Base-by-base conservation (phyloP, 116 monocot genomes). In the Cymodocea nodosa region DNA sequence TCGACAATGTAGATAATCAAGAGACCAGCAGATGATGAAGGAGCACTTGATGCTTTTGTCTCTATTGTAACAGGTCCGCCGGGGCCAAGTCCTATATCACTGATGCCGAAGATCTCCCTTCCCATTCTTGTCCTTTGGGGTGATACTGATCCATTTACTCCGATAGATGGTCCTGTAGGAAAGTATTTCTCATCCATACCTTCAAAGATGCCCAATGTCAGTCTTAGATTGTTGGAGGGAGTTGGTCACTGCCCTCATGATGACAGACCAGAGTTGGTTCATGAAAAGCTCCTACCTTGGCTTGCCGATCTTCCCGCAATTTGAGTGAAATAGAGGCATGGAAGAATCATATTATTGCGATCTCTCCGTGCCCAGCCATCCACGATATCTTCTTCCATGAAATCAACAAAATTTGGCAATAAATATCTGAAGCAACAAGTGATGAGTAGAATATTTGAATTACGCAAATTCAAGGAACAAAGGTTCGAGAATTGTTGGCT, bases 241-340 rank as follows among this genome's bases (percentile, higher is more conserved):
- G 90, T 90, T 36, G 97, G 97, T 12, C 97, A 97, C 52, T 97
- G 97, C 56, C 97, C 90, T 13, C 97, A 97, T 75, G 97, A 97
- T 68, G 91, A 97, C 53, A 84, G 80, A 64, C 89, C 94, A 35
- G 89, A 86, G 6, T 68, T 86, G 63, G 94, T 94, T 40, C 89
- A 89, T 75, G 84, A 78, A 56, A 89, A 80, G 71, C 71, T 94
- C 25, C 76, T 94, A 17, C 89, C 94, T 23, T 94, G 93, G 94
- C 68, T 94, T 51, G 77, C 74, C 62, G 35, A 61, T 71, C 81
- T 89, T 62, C 79, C 83, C 15, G 16, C 15, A 44, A 10, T 64
- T 50, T 63, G 63, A 63, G 63, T 5, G 7, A 37, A 1, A 15
- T 9, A 15, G 10, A 35, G 35, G 23, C 35, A 60, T 60, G 10